These are phyloP conservation scores for Penicillium longicatenatum DNA, from an alignment of 495 filamentous ascomycete genomes.

Conservation along the genomic window DNA sequence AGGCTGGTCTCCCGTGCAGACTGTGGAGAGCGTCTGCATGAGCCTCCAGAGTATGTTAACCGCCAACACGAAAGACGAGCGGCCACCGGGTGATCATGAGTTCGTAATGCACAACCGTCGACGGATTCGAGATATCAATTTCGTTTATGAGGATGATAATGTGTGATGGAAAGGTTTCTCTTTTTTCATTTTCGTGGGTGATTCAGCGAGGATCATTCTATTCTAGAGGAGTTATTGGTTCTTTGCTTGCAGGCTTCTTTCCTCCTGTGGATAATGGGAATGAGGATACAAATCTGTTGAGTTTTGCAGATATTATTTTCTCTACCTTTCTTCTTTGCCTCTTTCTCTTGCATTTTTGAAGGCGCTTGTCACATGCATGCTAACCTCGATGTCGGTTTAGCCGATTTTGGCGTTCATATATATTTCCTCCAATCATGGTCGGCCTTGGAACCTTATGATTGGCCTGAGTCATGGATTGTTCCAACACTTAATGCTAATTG, in stretches of 20 bases:
- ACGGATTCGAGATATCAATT: constrained; percentile 81
- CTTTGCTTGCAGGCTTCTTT: too few relatives aligned
- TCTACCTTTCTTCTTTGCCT: too few relatives aligned
- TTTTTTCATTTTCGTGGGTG: background rate
- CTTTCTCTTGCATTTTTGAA: background rate
- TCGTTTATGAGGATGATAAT: constrained; percentile 83
- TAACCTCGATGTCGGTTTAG: background rate
- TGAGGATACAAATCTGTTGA: background rate
- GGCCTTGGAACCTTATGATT: background rate
- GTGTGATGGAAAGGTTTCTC: constrained; percentile 51
- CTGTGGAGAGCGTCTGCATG: constrained; percentile 95
- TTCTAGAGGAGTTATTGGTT: constrained; percentile 1
- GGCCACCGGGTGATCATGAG: constrained; percentile 81
- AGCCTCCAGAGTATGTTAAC: constrained; percentile 98
- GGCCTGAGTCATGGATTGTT: too few relatives aligned
- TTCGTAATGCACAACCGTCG: constrained; percentile 78
- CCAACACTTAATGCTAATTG: too few relatives aligned
- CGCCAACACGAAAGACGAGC: constrained; percentile 85
- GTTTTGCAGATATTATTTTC: background rate
- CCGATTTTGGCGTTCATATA: background rate
- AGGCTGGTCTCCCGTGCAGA: constrained; percentile 96
- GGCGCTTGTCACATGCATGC: background rate
- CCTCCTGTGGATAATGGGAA: background rate
- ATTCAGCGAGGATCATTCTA: background rate
- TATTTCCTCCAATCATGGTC: background rate